These are phyloP conservation scores for Synchytrium microbalum DNA, from an alignment of 371 early-diverging fungal genomes.

Conservation along the genomic window DNA sequence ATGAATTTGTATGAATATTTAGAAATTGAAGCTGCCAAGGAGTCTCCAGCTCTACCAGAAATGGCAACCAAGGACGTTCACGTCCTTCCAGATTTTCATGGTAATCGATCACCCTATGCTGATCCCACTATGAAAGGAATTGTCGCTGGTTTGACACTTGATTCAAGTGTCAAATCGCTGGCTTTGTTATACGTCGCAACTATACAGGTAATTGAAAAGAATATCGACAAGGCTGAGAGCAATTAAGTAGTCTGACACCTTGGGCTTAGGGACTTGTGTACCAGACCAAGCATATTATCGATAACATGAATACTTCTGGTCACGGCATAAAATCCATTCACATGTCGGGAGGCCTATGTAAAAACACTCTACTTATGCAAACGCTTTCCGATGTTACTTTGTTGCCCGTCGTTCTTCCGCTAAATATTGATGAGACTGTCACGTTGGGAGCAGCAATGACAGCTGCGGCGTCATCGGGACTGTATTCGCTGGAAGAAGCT, in stretches of 20 bases:
- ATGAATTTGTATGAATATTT: background rate
- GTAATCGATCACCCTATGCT: slow-evolving; percentile 65
- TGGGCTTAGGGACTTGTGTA: slow-evolving; percentile 5
- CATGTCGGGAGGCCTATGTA: slow-evolving; percentile 61
- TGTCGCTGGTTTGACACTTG: slow-evolving; percentile 52
- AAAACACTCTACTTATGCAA: slow-evolving; percentile 55
- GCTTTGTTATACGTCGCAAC: slow-evolving; percentile 56
- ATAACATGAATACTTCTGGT: slow-evolving; percentile 42
- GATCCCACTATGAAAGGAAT: slow-evolving; percentile 59
- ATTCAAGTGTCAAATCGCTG: slow-evolving; percentile 43
- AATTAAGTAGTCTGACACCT: background rate
- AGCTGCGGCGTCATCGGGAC: slow-evolving; percentile 49
- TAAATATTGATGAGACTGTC: slow-evolving; percentile 54
- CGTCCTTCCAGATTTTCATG: slow-evolving; percentile 68
- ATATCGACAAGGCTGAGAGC: slow-evolving; percentile 10
- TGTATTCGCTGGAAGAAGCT: slow-evolving; percentile 10
- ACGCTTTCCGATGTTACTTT: slow-evolving; percentile 52
- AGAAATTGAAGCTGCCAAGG: slow-evolving; percentile 14
- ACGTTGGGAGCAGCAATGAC: slow-evolving; percentile 63
- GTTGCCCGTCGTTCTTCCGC: slow-evolving; percentile 47
- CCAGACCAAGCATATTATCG: slow-evolving; percentile 11
- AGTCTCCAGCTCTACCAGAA: slow-evolving; percentile 22
- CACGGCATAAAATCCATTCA: slow-evolving; percentile 52
- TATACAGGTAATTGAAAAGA: slow-evolving; percentile 54
- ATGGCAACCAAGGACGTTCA: slow-evolving; percentile 48